Base-by-base conservation (phyloP, 768 basidiomycete species). In the Leccinum pellstonianum region DNA sequence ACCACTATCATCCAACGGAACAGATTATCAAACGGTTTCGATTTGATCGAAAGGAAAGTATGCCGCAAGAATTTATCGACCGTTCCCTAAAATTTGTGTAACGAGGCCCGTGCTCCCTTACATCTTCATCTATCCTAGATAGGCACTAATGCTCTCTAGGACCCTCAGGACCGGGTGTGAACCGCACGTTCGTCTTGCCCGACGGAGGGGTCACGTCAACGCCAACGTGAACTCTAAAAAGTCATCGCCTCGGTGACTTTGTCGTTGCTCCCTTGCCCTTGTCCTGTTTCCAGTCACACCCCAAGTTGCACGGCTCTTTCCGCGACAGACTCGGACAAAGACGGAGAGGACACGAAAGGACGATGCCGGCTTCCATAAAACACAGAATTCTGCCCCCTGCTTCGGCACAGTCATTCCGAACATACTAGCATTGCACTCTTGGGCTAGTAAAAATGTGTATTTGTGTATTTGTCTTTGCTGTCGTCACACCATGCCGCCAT, bases 41-140 rank as follows among this genome's bases (percentile, higher is more conserved):
- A 35, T 41, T 23, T 55, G 54, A 62, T 29, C 50, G 59, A n/a
- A 55, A 46, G 55, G 33, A 61, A 11, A 46, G 37, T 35, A 59
- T 46, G 19, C 19, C 19, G 19, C 43, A 46, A 46, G 19, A 10
- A 46, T 19, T 43, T 19, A 19, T 19, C 19, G 43, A 11, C 43
- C 19, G 31, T 31, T 46, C 11, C 66, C 66, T 67, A 35, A 35
- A 14, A 35, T 15, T 55, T 56, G 54, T 56, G 21, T 56, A 53
- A 57, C 52, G 56, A 46, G 58, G 37, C 57, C 10, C 19, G 4
- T 43, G 37, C 52, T 57, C 55, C 27, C 14, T 57, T 14, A 6
- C 48, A 7, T 52, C 63, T 68, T 68, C 65, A 69, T 68, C n/a
- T 68, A 67, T 50, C 67, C 67, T 48, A 59, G 62, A 60, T 64